Evolutionary conservation across 345 rosid genomes (phyloP).

Genomic region (Salix caprea): DNA sequence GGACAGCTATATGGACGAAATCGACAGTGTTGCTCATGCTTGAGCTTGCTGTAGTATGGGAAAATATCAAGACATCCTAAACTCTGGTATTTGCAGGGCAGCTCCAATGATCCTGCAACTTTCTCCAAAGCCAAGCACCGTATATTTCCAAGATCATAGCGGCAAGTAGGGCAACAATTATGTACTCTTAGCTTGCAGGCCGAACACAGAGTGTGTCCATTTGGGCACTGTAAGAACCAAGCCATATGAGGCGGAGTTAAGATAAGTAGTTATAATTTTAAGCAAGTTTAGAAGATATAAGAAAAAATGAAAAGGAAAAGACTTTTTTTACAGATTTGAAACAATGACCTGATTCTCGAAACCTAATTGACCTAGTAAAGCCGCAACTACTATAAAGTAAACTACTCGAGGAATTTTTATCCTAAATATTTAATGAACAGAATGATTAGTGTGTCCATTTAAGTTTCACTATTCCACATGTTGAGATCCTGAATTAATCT

Average conservation of each 20-base stretch:
- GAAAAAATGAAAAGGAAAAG: not conserved
- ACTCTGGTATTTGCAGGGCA: constrained; percentile 53
- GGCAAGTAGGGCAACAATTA: constrained; percentile 54
- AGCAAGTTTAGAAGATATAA: not conserved
- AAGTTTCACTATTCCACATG: not conserved
- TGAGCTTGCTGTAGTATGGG: constrained; percentile 57
- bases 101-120: constrained; percentile 56
- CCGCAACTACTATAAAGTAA: not conserved
- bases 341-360: not conserved
- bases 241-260: not conserved
- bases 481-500: not conserved
- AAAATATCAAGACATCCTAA: constrained; percentile 56
- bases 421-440: not conserved
- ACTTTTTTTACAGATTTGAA: not conserved
- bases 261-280: not conserved
- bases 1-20: constrained; percentile 72
- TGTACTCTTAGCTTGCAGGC: constrained; percentile 59
- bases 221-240: constrained; percentile 47
- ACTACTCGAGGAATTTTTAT: not conserved
- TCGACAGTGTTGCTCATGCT: constrained; percentile 54
- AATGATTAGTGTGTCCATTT: not conserved
- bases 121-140: constrained; percentile 66
- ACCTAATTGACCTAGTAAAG: not conserved
- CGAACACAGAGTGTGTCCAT: constrained; percentile 56
- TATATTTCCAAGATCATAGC: constrained; percentile 59